Base-by-base conservation (phyloP, 768 basidiomycete species). In the Pisolithus microcarpus region DNA sequence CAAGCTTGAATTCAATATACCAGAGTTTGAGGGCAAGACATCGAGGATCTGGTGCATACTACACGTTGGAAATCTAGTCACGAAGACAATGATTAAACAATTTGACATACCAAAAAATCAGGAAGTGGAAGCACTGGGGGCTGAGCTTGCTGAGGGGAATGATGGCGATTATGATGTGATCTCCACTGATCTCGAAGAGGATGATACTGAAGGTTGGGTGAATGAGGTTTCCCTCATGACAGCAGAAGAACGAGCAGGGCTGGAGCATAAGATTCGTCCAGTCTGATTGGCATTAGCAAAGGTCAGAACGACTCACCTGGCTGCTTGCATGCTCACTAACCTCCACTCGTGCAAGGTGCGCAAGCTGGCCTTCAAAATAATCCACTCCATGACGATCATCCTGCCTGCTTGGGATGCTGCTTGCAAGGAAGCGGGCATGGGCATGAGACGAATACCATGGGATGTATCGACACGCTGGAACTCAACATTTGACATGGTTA, bases 391-490 rank as follows among this genome's bases (percentile, higher is more conserved):
- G 1, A 69, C 58, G 0, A 51, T 49, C 4, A 45, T 65, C 37
- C 57, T 67, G 0, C 65, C 62, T 2, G 40, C 28, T 1, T 65
- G 65, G 63, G 36, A 53, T 2, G 5, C 21, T 0, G 49, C 38
- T 2, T 44, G 67, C 3, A 19, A 49, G 40, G 42, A 24, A 49
- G 43, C 57, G 48, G 0, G 53, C 37, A 34, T 30, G 54, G 43
- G 38, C 24, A 49, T n/a, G 9, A 42, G 24, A 5, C 43, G 43
- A 4, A 54, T 43, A 21, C 40, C 21, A 5, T 13, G 21, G 18
- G 21, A 21, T 43, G 40, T 43, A 7, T 43, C 31, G 11, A 47
- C 31, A 3, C 16, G 34, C 16, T 47, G 46, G 46, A 47, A 47
- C 38, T 47, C 31, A 0, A 36, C 46, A 4, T 47, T 47, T 38